These are phyloP conservation scores for Flaveria floridana DNA, from an alignment of 140 eudicot genomes.

Conservation along the genomic window DNA sequence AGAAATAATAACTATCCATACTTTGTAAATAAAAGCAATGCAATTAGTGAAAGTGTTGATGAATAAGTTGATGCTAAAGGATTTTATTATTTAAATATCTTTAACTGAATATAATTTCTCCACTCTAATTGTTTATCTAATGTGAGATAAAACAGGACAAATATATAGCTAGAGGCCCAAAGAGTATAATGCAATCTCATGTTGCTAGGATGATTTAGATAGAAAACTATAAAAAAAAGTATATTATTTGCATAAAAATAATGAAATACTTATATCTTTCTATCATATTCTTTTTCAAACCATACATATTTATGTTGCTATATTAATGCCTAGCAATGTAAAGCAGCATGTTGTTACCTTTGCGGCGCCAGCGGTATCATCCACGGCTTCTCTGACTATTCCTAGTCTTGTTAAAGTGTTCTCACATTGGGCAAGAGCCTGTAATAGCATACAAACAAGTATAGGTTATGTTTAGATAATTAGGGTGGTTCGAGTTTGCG, in stretches of 20 bases:
- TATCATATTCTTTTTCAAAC: background rate
- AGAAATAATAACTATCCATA: background rate
- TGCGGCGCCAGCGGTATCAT: slow-evolving; percentile 92
- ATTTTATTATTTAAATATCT: background rate
- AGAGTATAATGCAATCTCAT: background rate
- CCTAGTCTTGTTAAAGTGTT: slow-evolving; percentile 67
- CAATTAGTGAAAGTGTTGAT: no score
- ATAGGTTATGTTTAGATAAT: background rate
- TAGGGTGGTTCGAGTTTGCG: background rate
- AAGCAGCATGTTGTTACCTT: slow-evolving; percentile 42
- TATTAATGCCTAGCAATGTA: background rate
- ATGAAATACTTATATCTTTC: background rate
- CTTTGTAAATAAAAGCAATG: background rate
- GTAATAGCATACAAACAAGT: background rate
- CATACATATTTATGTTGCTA: background rate
- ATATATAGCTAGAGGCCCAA: background rate
- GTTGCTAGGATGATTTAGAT: no score
- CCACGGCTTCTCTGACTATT: slow-evolving; percentile 79
- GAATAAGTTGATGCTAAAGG: background rate
- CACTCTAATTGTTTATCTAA: background rate
- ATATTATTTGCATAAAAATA: background rate
- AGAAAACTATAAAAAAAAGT: no score
- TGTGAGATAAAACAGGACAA: background rate
- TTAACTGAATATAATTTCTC: background rate
- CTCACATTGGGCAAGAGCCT: slow-evolving; percentile 96